Percentiles rank a stretch among this genome's conserved stretches.
phyloP scores from a whole-genome alignment of 371 early-diverging fungal species.

The Syncephalastrum sp. region DNA sequence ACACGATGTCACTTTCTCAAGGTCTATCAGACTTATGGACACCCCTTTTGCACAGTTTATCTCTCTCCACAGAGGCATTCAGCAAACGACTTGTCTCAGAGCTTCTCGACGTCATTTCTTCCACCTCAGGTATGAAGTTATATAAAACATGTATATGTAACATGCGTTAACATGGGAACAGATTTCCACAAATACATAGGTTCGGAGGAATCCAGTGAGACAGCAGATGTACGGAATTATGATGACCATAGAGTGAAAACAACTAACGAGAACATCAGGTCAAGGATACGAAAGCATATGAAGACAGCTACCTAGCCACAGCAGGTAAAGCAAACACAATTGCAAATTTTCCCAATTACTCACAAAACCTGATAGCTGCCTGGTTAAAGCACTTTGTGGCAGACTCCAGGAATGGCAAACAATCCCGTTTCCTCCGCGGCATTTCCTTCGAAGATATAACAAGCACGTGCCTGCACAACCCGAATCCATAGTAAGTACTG shows the following conservation, averaged over 20 bases:
- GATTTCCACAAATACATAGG: no score
- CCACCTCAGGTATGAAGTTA: no score
- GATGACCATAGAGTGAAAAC: no score
- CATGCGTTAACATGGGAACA: no score
- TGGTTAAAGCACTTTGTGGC: constrained; percentile 39
- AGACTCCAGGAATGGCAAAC: constrained; percentile 10
- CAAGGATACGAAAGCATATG: constrained; percentile 21
- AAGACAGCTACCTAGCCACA: constrained; percentile 37
- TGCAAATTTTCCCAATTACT: neutral
- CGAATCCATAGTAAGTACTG: constrained; percentile 40
- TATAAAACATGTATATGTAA: no score
- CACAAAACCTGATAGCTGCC: constrained; percentile 21
- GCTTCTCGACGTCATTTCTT: no score
- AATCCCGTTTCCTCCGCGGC: constrained; percentile 18
- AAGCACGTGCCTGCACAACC: constrained; percentile 32
- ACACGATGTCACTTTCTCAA: constrained; percentile 30
- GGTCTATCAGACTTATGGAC: constrained; percentile 42
- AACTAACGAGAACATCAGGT: constrained; percentile 13
- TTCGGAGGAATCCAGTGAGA: no score
- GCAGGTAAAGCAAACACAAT: constrained; percentile 25
- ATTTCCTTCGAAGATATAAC: constrained; percentile 33
- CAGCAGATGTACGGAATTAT: no score
- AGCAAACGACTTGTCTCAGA: no score
- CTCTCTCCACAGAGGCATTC: no score
- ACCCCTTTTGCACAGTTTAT: constrained; percentile 26